These are phyloP conservation scores for Phytophthora sp. DNA, from an alignment of 352 stramenopile species.

Conservation along the genomic window DNA sequence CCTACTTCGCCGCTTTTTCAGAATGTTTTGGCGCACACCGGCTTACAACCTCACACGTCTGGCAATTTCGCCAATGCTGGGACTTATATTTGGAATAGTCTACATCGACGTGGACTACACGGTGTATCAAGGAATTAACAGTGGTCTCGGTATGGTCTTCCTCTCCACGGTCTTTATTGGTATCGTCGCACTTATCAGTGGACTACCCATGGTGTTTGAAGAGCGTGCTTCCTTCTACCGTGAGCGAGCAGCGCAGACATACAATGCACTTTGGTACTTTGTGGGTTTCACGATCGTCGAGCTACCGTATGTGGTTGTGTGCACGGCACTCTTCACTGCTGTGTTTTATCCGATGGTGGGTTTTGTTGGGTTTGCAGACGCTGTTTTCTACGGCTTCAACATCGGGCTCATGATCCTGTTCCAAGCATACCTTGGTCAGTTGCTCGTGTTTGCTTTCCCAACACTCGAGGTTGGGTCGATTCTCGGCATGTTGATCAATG, in stretches of 20 bases:
- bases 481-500: conserved; percentile 30
- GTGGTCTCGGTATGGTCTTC: conserved; percentile 84
- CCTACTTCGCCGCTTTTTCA: conserved; percentile 53
- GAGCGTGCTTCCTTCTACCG: conserved; percentile 86
- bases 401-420: conserved; percentile 31
- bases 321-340: conserved; percentile 15
- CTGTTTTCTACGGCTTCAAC: conserved; percentile 37
- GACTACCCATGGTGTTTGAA: conserved; percentile 76
- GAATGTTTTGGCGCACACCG: conserved; percentile 70
- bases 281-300: conserved; percentile 32
- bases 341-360: conserved; percentile 43
- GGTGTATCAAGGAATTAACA: conserved; percentile 55
- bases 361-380: conserved; percentile 33
- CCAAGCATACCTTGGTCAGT: conserved; percentile 37
- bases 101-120: conserved; percentile 53
- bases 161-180: conserved; percentile 80
- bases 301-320: conserved; percentile 25
- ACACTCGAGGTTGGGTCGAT: conserved; percentile 30
- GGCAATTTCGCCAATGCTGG: conserved; percentile 73
- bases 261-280: conserved; percentile 67
- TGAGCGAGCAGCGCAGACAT: conserved; percentile 76
- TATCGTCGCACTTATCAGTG: conserved; percentile 74
- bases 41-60: conserved; percentile 87
- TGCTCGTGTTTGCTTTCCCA: conserved; percentile 33
- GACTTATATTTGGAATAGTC: conserved; percentile 76